Evolutionary conservation across 2,329 filamentous ascomycete genomes (phyloP), one percentile per base, ranked within the genome.

Genomic region (Cladophialophora psammophila): DNA sequence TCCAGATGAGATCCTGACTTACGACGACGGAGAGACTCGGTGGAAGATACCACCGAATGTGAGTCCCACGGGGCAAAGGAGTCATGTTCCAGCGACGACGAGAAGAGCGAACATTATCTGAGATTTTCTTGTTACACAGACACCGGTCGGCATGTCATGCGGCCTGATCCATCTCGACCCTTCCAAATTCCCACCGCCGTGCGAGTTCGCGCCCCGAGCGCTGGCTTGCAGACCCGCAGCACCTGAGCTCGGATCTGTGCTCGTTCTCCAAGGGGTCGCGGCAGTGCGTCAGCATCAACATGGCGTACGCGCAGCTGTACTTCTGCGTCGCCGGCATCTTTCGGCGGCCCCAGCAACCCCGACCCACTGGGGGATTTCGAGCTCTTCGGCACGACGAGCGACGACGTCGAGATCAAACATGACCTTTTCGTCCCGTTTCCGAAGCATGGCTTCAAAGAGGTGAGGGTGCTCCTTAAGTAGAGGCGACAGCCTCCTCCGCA

Each of bases 201-300:
- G 57, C 31, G 52, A 35, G n/a, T 65, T 79, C 60, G 71, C 77
- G 4, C 80, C 80, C 80, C 0, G 78, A 82, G 64, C 76, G 80
- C 38, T 82, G 80, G 80, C 54, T 67, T 31, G 73, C 1, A 71
- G 75, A 34, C 76, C 78, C 5, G 4, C 66, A 69, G 4, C 66
- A 69, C 31, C 71, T 80, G 2, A 76, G 78, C 10, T 75, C 76
- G 31, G 81, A 78, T 64, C 75, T 80, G 60, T 76, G 81, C 13
- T 75, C 74, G 1, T 82, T 82, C 65, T 74, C 77, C 0, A 76
- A 76, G 40, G 82, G 82, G 0, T 77, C 78, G 6, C 73, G 81
- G 9, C 72, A 72, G 12, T 83, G 81, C 68, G 68, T 83, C 8
- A 81, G 81, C 0, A 75, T 80, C 5, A 79, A 78, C 40, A 65